Base-by-base conservation (phyloP, 2,329 filamentous ascomycete genomes). In the Elsinoe batatas region DNA sequence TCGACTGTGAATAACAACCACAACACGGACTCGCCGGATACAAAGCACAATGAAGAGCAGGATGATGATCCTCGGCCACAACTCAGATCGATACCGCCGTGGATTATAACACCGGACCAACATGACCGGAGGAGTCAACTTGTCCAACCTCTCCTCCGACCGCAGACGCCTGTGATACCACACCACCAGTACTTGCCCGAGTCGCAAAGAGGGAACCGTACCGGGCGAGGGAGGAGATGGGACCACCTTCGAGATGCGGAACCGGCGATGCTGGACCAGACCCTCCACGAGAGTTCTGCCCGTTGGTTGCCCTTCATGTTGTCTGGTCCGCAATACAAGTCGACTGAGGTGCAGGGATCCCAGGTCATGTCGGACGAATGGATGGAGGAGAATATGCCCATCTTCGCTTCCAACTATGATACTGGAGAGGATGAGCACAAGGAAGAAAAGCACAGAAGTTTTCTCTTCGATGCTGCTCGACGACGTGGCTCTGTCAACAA, bases 401-500 rank as follows among this genome's bases (percentile, higher is more conserved):
- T 76, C 55, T 68, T 74, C 32, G 68, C 71, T 56, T 66, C 68
- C 35, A 69, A 68, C 13, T 85, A 81, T 80, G 70, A 79, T 44
- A 76, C 76, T 43, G 74, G 76, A 22, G 77, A 81, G 59, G 70
- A 76, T 57, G 74, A 78, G 26, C 73, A 78, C 36, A 72, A 74
- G 58, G 71, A 71, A 44, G 69, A 76, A 58, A 72, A 74, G 50
- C 67, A 71, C 58, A 74, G 70, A 59, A 73, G 74, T 42, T 76
- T 77, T 61, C 78, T 77, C 50, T 71, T 76, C 57, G 74, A 65
- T 58, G 68, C 69, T 10, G 68, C 69, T 18, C 76, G 76, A 61
- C 72, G 77, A 50, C 72, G 77, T 61, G 72, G 73, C 57, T 78
- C 76, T 70, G 69, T 78, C 59, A 80, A 82, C 65, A 79, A 82